Evolutionary conservation across 768 basidiomycete genomes (phyloP).

Genomic region (Panus rudis): DNA sequence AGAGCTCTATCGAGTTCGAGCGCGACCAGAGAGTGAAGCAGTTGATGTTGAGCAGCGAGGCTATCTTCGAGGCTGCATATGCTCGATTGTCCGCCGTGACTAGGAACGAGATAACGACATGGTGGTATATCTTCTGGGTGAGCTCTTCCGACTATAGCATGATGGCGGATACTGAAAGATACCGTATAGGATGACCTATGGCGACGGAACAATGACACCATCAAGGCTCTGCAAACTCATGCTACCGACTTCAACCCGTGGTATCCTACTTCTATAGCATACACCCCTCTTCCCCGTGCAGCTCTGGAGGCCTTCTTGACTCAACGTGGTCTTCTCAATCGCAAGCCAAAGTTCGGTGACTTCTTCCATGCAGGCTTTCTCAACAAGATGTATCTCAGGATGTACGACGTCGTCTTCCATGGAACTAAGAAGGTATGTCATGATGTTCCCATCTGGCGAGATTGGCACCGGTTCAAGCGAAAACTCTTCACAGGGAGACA

Average conservation of each 20-base stretch:
- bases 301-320: conserved; percentile 57
- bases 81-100: conserved; percentile 47
- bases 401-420: conserved; percentile 63
- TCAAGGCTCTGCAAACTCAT: conserved; percentile 40
- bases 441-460: neutral
- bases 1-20: conserved; percentile 42
- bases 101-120: conserved; percentile 42
- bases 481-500: conserved; percentile 39
- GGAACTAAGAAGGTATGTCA: conserved; percentile 40
- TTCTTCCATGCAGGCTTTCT: conserved; percentile 59
- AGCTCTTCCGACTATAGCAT: conserved; percentile 11
- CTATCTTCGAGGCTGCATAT: conserved; percentile 42
- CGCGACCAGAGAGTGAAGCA: conserved; percentile 47
- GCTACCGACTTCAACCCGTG: conserved; percentile 63
- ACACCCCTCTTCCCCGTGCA: conserved; percentile 57
- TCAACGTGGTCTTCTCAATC: conserved; percentile 53
- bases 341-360: conserved; percentile 33
- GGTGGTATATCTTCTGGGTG: conserved; percentile 83
- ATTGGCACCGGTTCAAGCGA: neutral
- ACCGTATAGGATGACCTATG: conserved; percentile 65
- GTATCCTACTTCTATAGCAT: conserved; percentile 66
- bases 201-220: conserved; percentile 59
- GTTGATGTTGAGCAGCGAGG: conserved; percentile 39
- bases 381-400: conserved; percentile 64
- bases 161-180: neutral